These are phyloP conservation scores for Jamesozyma rosinii DNA, from an alignment of 805 yeast genomes.

Conservation along the genomic window DNA sequence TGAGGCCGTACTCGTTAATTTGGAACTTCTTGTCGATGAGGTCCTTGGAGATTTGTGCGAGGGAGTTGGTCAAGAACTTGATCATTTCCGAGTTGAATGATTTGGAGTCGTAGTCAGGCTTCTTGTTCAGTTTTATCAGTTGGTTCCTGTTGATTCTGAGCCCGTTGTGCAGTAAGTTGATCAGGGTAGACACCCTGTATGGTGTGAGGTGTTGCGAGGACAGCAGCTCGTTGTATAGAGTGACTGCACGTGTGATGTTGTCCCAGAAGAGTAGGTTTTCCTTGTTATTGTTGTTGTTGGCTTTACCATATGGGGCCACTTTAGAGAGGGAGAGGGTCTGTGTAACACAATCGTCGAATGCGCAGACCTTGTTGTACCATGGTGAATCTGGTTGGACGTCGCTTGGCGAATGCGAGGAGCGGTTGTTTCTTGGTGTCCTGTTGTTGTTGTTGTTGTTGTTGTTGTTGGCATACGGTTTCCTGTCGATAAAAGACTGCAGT, in stretches of 20 bases:
- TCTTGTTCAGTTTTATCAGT: conserved; percentile 41
- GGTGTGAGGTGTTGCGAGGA: conserved; percentile 37
- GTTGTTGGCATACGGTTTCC: neutral
- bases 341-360: conserved; percentile 15
- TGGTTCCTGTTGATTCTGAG: conserved; percentile 44
- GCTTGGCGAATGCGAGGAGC: neutral
- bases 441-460: neutral
- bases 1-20: conserved; percentile 41
- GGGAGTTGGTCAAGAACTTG: conserved; percentile 36
- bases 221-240: conserved; percentile 36
- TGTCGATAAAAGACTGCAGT: neutral
- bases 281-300: neutral
- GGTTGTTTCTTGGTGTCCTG: neutral
- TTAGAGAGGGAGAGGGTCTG: conserved; percentile 11
- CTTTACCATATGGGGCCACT: neutral
- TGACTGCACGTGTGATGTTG: conserved; percentile 40
- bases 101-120: conserved; percentile 48
- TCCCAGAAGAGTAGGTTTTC: conserved; percentile 35
- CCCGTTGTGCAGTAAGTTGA: conserved; percentile 43
- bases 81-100: conserved; percentile 43
- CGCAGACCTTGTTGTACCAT: conserved; percentile 9
- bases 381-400: conserved; percentile 6
- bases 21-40: conserved; percentile 34
- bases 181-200: conserved; percentile 36
- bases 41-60: conserved; percentile 41